These are phyloP conservation scores for Moringa oleifera DNA, from an alignment of 345 rosid genomes.

Conservation along the genomic window DNA sequence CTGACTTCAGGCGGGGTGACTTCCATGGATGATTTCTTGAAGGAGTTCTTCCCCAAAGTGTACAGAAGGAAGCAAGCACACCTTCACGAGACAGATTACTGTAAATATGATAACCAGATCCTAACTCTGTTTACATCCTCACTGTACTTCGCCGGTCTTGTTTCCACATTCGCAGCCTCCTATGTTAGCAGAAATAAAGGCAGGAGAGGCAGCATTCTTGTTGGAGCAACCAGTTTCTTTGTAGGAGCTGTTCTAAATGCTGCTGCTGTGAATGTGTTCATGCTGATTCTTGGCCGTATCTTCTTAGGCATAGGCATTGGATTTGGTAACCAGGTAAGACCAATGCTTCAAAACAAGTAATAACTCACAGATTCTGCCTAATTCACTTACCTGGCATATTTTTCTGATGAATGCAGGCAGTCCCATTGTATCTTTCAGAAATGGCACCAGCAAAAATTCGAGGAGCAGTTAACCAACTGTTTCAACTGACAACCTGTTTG, in stretches of 20 bases:
- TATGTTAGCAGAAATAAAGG: slow-evolving; percentile 59
- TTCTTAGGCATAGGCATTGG: slow-evolving; percentile 81
- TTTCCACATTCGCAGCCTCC: slow-evolving; percentile 75
- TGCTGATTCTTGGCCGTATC: slow-evolving; percentile 69
- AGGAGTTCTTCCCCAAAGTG: slow-evolving; percentile 60
- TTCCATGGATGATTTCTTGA: slow-evolving; percentile 96
- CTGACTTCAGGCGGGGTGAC: slow-evolving; percentile 75
- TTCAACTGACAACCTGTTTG: slow-evolving; percentile 78
- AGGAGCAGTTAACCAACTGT: slow-evolving; percentile 77
- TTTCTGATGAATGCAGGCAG: slow-evolving; percentile 47
- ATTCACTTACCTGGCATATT: neutral
- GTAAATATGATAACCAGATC: slow-evolving; percentile 78
- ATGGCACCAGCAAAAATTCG: slow-evolving; percentile 85
- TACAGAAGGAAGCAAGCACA: slow-evolving; percentile 64
- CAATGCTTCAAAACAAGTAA: neutral
- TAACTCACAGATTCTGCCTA: neutral
- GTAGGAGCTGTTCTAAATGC: slow-evolving; percentile 71
- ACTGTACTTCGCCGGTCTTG: slow-evolving; percentile 77
- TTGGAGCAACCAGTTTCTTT: slow-evolving; percentile 77
- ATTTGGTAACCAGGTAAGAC: slow-evolving; percentile 72
- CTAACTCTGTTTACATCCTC: slow-evolving; percentile 87
- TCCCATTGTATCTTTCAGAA: slow-evolving; percentile 82
- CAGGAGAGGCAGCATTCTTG: slow-evolving; percentile 61
- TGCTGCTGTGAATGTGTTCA: slow-evolving; percentile 48
- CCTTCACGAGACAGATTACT: slow-evolving; percentile 79